Base-by-base conservation (phyloP, 768 basidiomycete genomes). In the Trametes coccinea region DNA sequence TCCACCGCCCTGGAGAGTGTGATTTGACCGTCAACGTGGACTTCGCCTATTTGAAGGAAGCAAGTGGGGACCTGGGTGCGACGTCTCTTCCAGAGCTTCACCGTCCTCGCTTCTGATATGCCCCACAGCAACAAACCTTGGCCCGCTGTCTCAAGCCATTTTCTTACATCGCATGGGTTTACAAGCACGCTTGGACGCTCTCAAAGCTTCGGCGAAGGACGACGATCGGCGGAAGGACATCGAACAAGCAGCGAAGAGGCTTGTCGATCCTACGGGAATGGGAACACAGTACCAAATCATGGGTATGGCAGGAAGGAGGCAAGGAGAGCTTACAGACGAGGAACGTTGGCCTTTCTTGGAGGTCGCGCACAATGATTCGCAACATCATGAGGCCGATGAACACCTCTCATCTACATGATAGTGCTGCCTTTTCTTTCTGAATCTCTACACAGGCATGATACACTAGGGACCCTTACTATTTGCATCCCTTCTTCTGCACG, bases 1-100 rank as follows among this genome's bases (percentile, higher is more conserved):
- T 98, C 70, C 80, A 89, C 54, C 77, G 80, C 9, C 95, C 95
- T 0, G 97, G 97, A 16, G 82, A 90, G 44, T 89, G 91, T 44
- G 97, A 99, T 73, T 76, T 98, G 49, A 99, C 97, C 0, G 88
- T 90, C n/a, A 97, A 98, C 69, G 96, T 99, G 50, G 95, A 99
- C 75, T 98, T 98, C 74, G 84, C 87, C 0, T 92, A 91, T 71
- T 79, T 98, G 48, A 81, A 82, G 69, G 93, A 97, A 75, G 87
- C 92, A 0, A 78, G 94, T 63, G 71, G 73, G 1, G 85, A 83
- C 56, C 75, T 84, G 3, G 90, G 92, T 91, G 60, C 22, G 22
- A 22, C 22, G 22, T 22, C 22, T 22, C 22, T 22, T 22, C 22
- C 22, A 22, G 22, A 22, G 22, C 22, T 22, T 22, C 22, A 22